These are phyloP conservation scores for Styphnolobium japonicum DNA, from an alignment of 306 rosid species.

Conservation along the genomic window DNA sequence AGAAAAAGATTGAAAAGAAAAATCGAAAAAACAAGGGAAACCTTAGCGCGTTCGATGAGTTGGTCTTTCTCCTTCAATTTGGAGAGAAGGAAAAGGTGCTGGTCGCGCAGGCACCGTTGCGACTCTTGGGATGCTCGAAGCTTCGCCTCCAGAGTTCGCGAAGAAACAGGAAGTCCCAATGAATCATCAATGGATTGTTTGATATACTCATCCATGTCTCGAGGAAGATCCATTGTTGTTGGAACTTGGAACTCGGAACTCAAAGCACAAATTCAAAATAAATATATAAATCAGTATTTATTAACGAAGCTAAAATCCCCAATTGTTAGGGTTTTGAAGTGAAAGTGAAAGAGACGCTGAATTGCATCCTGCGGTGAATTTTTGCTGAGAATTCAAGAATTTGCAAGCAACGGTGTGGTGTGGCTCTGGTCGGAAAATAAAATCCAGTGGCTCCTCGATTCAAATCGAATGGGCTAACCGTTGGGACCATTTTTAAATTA, in stretches of 20 bases:
- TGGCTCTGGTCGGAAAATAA: neutral
- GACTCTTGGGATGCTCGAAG: constrained; percentile 65
- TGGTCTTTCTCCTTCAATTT: constrained; percentile 64
- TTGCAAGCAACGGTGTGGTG: neutral
- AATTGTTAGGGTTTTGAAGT: neutral
- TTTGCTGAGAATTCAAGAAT: neutral
- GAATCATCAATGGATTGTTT: constrained; percentile 59
- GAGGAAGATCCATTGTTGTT: constrained; percentile 60
- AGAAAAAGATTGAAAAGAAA: neutral
- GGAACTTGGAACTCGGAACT: neutral
- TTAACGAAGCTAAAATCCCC: neutral
- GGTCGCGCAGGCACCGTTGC: constrained; percentile 50
- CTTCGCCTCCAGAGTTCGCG: constrained; percentile 52
- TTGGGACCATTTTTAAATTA: constrained; percentile 35
- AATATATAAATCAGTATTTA: neutral
- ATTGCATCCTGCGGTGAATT: neutral
- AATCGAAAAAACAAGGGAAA: constrained; percentile 3
- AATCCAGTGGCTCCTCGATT: constrained; percentile 1
- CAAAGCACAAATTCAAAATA: constrained; percentile 1
- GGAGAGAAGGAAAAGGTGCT: constrained; percentile 38
- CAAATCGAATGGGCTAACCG: constrained; percentile 60
- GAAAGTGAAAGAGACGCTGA: constrained; percentile 1
- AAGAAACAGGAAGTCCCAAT: constrained; percentile 57
- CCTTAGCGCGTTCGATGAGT: constrained; percentile 60
- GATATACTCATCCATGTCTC: constrained; percentile 49